Base-by-base conservation (phyloP, 805 yeast species). In the Hanseniaspora valbyensis region DNA sequence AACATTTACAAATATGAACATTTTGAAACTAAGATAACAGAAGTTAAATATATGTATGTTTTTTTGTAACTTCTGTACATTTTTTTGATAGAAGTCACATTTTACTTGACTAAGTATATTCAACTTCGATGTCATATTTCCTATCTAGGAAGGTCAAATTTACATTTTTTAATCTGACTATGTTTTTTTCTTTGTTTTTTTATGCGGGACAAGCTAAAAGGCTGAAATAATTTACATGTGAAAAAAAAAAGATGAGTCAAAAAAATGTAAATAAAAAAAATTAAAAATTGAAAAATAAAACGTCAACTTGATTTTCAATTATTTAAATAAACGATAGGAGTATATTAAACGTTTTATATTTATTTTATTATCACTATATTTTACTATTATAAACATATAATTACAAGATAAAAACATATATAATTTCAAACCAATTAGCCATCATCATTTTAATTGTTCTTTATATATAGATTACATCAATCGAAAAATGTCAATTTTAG, bases 401-500 rank as follows among this genome's bases (percentile, higher is more conserved):
- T n/a, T n/a, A n/a, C n/a, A n/a, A n/a, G n/a, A n/a, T n/a, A n/a
- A n/a, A n/a, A n/a, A n/a, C n/a, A n/a, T n/a, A n/a, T n/a, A n/a
- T n/a, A n/a, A n/a, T n/a, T n/a, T n/a, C n/a, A n/a, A n/a, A n/a
- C n/a, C n/a, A 8, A 28, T 28, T 28, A 28, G 12, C 30, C 30
- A 28, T 8, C 12, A 28, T 28, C 12, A 12, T 12, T 28, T 12
- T 8, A 28, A 28, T 12, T 28, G 12, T 28, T 28, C 30, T 28
- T 28, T 28, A 8, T 28, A n/a, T n/a, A n/a, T n/a, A n/a, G n/a
- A n/a, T n/a, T 28, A 28, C 12, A 28, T 8, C 22, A 48, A 10
- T 65, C 70, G 55, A 21, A 32, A 14, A n/a, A 46, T 46, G 50
- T n/a, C 39, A 16, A 24, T 46, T 18, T 24, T 19, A 22, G 16